Percentiles rank a stretch among this genome's conserved stretches.
Conservation (phyloP, 1,284 basidiomycete species). For the Rhizoctonia solani region DNA sequence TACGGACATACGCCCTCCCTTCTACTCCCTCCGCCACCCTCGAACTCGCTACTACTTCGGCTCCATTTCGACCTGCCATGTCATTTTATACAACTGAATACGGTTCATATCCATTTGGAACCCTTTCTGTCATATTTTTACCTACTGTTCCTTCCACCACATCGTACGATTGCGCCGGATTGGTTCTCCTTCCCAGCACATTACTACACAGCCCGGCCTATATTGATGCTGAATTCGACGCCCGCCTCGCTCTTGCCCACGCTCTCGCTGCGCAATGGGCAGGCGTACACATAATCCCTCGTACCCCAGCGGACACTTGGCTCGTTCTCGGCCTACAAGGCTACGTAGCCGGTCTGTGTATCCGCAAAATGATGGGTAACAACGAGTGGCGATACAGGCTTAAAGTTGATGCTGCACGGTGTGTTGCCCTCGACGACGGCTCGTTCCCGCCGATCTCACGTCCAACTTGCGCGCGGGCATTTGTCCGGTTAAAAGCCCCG, state of each 20-base stretch:
- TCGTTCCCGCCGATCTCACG: conserved; percentile 93
- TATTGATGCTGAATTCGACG: conserved; percentile 93
- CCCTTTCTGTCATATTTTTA: conserved; percentile 49
- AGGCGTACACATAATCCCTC: conserved; percentile 94
- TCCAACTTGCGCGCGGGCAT: conserved; percentile 78
- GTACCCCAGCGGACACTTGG: conserved; percentile 96
- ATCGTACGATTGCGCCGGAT: conserved; percentile 23
- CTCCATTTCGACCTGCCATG: conserved; percentile 87
- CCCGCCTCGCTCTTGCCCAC: conserved; percentile 83
- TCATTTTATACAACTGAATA: conserved; percentile 90
- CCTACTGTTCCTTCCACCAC: conserved; percentile 27
- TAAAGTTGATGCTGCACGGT: conserved; percentile 97
- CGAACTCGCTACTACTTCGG: conserved; percentile 70
- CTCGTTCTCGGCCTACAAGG: conserved; percentile 90
- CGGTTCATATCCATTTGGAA: conserved; percentile 95
- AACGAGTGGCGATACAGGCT: conserved; percentile 97
- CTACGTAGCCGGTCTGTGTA: conserved; percentile 88
- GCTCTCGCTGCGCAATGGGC: conserved; percentile 96
- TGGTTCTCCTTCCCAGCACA: conserved; percentile 16
- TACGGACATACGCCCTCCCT: conserved; percentile 91
- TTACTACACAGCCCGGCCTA: conserved; percentile 13
- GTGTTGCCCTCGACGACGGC: conserved; percentile 85
- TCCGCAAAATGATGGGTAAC: conserved; percentile 87
- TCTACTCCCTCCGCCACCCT: conserved; percentile 67
- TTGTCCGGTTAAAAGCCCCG: conserved; percentile 94